Conservation (phyloP, 371 early-diverging fungal genomes). For the Paraphysoderma sedebokerense region DNA sequence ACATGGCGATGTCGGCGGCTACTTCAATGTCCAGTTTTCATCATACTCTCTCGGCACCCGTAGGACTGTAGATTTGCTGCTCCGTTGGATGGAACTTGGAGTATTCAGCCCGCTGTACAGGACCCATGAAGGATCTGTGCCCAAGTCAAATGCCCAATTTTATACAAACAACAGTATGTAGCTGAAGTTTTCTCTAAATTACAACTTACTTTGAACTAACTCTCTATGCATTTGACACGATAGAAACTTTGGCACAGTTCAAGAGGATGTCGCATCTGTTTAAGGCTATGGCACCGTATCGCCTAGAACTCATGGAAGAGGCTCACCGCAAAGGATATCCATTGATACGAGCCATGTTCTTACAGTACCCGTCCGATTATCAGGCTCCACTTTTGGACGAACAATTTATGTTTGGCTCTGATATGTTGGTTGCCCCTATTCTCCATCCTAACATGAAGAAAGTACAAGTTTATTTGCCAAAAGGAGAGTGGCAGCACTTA, state of each 20-base stretch:
- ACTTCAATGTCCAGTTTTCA: constrained; percentile 14
- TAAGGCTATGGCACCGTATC: constrained; percentile 7
- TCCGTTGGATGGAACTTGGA: constrained; percentile 33
- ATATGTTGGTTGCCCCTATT: too few relatives aligned
- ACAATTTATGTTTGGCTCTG: too few relatives aligned
- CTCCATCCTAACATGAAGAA: too few relatives aligned
- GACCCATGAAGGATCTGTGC: constrained; percentile 26
- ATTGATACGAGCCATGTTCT: too few relatives aligned
- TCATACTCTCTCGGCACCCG: constrained; percentile 15
- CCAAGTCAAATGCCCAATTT: constrained; percentile 28
- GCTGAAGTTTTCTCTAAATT: too few relatives aligned
- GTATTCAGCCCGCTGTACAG: constrained; percentile 24
- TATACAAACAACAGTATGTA: constrained; percentile 29
- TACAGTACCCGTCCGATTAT: too few relatives aligned
- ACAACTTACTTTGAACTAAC: too few relatives aligned
- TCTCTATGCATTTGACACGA: too few relatives aligned
- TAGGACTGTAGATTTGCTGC: constrained; percentile 19
- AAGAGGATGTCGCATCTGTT: constrained; percentile 6
- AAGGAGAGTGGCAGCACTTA: too few relatives aligned
- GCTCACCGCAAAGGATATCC: too few relatives aligned
- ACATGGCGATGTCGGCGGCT: constrained; percentile 30
- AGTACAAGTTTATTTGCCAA: too few relatives aligned
- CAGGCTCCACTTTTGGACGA: too few relatives aligned
- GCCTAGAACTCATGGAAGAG: constrained; percentile 6
- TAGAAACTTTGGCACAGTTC: constrained; percentile 5